These are phyloP conservation scores for Colletotrichum acutatum DNA, from an alignment of 2,329 filamentous ascomycete species.

Conservation along the genomic window DNA sequence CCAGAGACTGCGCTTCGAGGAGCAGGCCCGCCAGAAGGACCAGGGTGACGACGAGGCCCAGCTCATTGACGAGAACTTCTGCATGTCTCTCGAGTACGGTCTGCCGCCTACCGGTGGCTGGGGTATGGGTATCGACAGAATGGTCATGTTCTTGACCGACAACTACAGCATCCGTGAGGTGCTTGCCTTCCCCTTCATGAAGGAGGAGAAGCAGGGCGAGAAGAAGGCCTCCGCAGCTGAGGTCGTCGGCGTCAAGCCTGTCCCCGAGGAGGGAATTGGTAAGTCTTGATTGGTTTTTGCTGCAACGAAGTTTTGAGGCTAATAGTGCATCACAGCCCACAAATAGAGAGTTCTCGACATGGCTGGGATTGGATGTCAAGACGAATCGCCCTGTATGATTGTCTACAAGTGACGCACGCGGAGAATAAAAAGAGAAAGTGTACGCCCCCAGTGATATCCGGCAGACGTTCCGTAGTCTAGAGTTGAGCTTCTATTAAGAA, in stretches of 20 bases:
- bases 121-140: slow-evolving; percentile 94
- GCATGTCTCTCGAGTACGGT: slow-evolving; percentile 79
- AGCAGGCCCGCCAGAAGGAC: slow-evolving; percentile 92
- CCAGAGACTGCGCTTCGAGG: slow-evolving; percentile 81
- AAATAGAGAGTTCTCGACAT: slow-evolving; percentile 27
- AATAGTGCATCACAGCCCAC: slow-evolving; percentile 27
- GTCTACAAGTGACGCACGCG: slow-evolving; percentile 8
- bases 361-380: slow-evolving; percentile 19
- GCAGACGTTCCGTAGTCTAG: slow-evolving; percentile 35
- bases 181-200: slow-evolving; percentile 97
- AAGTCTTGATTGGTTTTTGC: neutral
- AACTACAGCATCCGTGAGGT: slow-evolving; percentile 95
- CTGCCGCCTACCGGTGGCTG: slow-evolving; percentile 95
- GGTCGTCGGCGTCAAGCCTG: slow-evolving; percentile 68
- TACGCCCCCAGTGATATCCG: slow-evolving; percentile 24
- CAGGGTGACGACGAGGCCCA: slow-evolving; percentile 98
- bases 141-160: slow-evolving; percentile 96
- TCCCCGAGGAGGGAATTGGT: slow-evolving; percentile 68
- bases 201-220: slow-evolving; percentile 72
- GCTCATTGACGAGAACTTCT: slow-evolving; percentile 95
- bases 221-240: slow-evolving; percentile 71
- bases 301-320: neutral
- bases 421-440: neutral
- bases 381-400: slow-evolving; percentile 18
- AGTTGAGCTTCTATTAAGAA: slow-evolving; percentile 29